Base-by-base conservation (phyloP, 2,329 filamentous ascomycete species). In the Septoria petroselini region DNA sequence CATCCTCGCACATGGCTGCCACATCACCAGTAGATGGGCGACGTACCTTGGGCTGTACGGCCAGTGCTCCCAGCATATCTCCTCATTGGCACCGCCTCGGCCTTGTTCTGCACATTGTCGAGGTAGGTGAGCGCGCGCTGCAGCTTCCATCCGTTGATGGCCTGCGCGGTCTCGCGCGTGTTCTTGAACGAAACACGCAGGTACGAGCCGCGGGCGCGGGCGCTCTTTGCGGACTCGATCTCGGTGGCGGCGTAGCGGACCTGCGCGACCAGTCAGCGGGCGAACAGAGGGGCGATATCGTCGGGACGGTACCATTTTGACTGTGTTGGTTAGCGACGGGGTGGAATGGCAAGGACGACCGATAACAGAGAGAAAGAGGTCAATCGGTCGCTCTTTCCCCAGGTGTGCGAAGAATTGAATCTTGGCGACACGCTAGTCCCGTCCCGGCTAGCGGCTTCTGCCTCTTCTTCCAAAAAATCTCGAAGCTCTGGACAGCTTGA, bases 121-220 rank as follows among this genome's bases (percentile, higher is more conserved):
- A 98, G 88, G 85, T 95, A 98, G 73, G 85, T 84, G 67, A 96
- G 79, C 70, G 93, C 93, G 72, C 93, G 91, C 78, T 89, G 82
- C 72, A 97, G 75, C 82, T 96, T 96, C 90, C 90, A 95, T 78
- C 91, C 91, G 79, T 93, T 97, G 84, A 98, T 95, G 70, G 91
- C 91, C 82, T 97, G 93, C 63, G 94, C 93, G 65, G 91, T 96
- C 83, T 98, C 94, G 73, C 93, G 90, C 74, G 93, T 98, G 86
- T 98, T 98, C 86, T 98, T 98, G 88, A 96, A 98, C 68, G 88
- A 95, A 69, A 97, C 91, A 74, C 93, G 90, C 70, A 98, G 88
- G 83, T 97, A 98, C 75, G 91, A 90, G 77, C 94, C 93, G 78
- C 93, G 91, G 73, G 91, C 87, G 81, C 91, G 89, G 77, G 93